A percentile compares a stretch with the other conserved stretches of the same genome.
These are phyloP conservation scores for Boeremia exigua DNA, from an alignment of 2,329 filamentous ascomycete species.

Conservation along the genomic window DNA sequence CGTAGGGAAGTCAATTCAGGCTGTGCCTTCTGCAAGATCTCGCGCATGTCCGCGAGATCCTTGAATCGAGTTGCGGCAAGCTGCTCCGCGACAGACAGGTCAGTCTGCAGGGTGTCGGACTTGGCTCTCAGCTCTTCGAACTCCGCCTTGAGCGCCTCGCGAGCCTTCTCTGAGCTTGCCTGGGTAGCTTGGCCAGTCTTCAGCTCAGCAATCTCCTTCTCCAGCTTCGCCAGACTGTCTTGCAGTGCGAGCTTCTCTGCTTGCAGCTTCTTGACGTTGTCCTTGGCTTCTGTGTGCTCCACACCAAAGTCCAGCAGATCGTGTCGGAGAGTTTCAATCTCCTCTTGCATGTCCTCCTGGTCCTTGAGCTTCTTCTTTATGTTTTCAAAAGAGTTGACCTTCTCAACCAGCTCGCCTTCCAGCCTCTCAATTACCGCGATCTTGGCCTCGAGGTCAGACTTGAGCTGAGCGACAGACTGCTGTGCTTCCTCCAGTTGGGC, in stretches of 20 bases:
- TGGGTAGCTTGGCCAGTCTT: constrained; percentile 55
- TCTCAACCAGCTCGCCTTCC: constrained; percentile 51
- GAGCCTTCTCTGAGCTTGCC: constrained; percentile 59
- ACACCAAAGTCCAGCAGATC: constrained; percentile 80
- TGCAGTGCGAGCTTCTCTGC: constrained; percentile 72
- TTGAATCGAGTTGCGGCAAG: constrained; percentile 87
- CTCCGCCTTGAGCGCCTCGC: constrained; percentile 65
- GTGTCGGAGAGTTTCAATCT: constrained; percentile 83
- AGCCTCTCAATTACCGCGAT: constrained; percentile 41
- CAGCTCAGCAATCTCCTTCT: constrained; percentile 71
- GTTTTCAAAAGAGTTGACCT: constrained; percentile 74
- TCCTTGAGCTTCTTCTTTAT: constrained; percentile 76
- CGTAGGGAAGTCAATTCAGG: constrained; percentile 82
- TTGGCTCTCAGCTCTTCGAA: constrained; percentile 75
- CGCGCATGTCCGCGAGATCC: constrained; percentile 80
- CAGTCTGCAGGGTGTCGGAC: constrained; percentile 74
- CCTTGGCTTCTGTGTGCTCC: constrained; percentile 83
- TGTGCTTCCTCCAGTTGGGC: constrained; percentile 39
- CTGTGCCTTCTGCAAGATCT: constrained; percentile 82
- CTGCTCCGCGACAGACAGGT: constrained; percentile 84
- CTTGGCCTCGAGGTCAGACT: constrained; percentile 44
- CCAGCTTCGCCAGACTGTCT: constrained; percentile 68
- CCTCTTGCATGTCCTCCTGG: constrained; percentile 78
- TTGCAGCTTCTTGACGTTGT: constrained; percentile 72
- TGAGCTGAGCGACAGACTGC: constrained; percentile 38